A percentile compares a stretch with the other conserved stretches of the same genome.
These are phyloP conservation scores for Penicillium sp. DNA, from an alignment of 2,329 filamentous ascomycete genomes.

Conservation along the genomic window DNA sequence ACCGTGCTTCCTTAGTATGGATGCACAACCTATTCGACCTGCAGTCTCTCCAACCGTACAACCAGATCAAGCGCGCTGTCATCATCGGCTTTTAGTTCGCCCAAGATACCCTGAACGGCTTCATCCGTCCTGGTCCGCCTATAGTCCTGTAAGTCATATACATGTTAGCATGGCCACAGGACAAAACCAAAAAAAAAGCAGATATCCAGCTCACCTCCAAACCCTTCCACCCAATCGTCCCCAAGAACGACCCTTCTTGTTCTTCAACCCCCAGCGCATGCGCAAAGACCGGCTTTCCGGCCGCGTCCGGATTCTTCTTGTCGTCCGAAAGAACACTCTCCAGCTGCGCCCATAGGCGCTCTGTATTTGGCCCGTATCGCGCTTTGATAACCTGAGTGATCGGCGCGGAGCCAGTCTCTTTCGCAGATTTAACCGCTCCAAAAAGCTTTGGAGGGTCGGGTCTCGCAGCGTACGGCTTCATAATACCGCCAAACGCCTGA, in stretches of 20 bases:
- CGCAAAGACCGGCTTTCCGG: background rate
- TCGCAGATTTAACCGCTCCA: background rate
- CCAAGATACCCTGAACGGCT: background rate
- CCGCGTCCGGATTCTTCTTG: background rate
- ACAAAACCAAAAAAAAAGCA: background rate
- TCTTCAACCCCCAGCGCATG: background rate
- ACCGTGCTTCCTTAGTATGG: no score
- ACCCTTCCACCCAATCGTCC: background rate
- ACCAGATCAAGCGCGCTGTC: background rate
- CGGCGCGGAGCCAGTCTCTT: background rate
- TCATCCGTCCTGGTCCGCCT: background rate
- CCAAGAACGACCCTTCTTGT: background rate
- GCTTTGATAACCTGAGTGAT: conserved; percentile 4
- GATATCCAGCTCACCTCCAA: background rate
- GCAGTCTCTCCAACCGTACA: background rate
- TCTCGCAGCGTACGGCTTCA: background rate
- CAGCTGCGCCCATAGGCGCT: background rate
- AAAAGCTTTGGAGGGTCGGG: background rate
- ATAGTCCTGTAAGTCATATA: background rate
- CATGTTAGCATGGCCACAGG: background rate
- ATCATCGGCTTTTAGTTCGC: background rate
- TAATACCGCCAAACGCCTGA: background rate
- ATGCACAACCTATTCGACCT: no score
- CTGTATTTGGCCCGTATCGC: background rate
- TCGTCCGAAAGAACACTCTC: background rate